Evolutionary conservation across 2,329 filamentous ascomycete genomes (phyloP).

Genomic region (Calonectria pseudoturangicola): DNA sequence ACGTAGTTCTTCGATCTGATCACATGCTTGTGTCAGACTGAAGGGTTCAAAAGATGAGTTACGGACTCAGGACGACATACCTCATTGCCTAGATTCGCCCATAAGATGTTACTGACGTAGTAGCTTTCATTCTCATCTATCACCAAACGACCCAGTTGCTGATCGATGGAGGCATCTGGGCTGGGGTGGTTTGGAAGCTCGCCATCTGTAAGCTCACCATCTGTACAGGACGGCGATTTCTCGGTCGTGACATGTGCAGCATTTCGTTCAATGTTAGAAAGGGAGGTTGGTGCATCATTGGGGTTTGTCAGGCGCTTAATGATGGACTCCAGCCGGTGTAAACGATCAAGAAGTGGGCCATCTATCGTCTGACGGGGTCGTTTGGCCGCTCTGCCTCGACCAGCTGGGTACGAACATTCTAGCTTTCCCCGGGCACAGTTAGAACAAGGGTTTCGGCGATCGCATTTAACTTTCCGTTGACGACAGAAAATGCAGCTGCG

Average conservation of each 20-base stretch:
- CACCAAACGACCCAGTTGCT: slow-evolving; percentile 1
- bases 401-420: slow-evolving; percentile 1
- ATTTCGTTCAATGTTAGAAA: background rate
- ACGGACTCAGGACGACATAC: background rate
- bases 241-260: too few relatives aligned
- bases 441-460: background rate
- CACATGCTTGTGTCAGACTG: background rate
- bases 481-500: slow-evolving; percentile 8
- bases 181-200: background rate
- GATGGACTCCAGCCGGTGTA: slow-evolving; percentile 14
- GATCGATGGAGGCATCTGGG: background rate
- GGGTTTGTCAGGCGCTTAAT: background rate
- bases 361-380: slow-evolving; percentile 5
- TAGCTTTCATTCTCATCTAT: slow-evolving; percentile 3
- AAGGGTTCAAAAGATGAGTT: background rate
- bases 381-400: slow-evolving; percentile 1
- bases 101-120: slow-evolving; percentile 4
- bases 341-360: slow-evolving; percentile 7
- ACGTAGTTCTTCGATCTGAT: background rate
- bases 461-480: slow-evolving; percentile 4
- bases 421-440: background rate
- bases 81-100: background rate
- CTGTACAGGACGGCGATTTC: background rate
- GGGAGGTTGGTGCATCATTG: background rate
- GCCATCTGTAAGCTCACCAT: background rate